These are phyloP conservation scores for Sporopachydermia quercuum DNA, from an alignment of 805 yeast genomes.

Conservation along the genomic window DNA sequence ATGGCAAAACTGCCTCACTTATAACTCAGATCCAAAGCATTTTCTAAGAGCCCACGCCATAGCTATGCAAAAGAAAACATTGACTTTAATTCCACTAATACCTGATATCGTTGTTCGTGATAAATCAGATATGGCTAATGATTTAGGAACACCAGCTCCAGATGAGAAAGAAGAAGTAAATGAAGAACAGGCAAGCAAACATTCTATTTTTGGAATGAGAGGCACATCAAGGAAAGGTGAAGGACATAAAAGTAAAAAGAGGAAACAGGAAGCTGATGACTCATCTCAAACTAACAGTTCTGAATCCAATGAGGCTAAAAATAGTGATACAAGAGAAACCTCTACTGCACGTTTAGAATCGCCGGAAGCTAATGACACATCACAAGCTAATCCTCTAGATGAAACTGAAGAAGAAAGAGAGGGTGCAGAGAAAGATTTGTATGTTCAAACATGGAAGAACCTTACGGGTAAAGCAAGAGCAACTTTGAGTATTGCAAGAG, in stretches of 20 bases:
- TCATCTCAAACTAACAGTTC: background rate
- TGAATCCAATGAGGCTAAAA: background rate
- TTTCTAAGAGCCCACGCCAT: constrained; percentile 81
- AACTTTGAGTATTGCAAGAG: constrained; percentile 53
- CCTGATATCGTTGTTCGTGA: constrained; percentile 78
- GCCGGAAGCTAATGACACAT: background rate
- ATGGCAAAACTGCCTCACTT: constrained; percentile 88
- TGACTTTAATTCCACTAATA: constrained; percentile 61
- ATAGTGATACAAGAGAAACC: background rate
- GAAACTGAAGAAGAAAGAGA: constrained; percentile 25
- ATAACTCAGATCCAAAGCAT: constrained; percentile 90
- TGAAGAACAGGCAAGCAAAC: constrained; percentile 19
- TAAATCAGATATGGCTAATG: constrained; percentile 56
- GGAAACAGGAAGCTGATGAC: background rate
- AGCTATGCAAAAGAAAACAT: constrained; percentile 89
- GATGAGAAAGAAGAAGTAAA: constrained; percentile 24
- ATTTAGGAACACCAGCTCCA: constrained; percentile 30
- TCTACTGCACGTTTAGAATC: background rate
- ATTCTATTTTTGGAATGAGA: constrained; percentile 21
- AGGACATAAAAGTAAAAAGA: constrained; percentile 1
- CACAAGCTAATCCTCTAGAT: constrained; percentile 5
- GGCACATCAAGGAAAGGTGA: constrained; percentile 11
- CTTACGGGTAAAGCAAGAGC: constrained; percentile 69
- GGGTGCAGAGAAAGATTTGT: constrained; percentile 42
- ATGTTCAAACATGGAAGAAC: constrained; percentile 72